Evolutionary conservation across 208 protist species (phyloP).

Genomic region (Leishmania lainsoni): DNA sequence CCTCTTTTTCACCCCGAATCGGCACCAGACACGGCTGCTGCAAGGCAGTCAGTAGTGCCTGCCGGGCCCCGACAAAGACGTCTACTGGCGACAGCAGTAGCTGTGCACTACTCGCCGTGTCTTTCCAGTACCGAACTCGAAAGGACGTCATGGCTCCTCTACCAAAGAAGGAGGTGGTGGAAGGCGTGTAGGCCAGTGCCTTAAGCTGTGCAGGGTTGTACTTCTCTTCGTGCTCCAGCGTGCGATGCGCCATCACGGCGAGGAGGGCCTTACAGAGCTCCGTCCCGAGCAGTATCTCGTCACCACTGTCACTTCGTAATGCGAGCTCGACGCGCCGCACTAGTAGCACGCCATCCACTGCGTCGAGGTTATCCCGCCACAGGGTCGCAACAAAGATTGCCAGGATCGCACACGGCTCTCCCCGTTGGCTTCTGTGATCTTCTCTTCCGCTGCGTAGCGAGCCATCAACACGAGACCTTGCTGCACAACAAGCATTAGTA

Average conservation of each 20-base stretch:
- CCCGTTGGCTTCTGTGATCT: constrained; percentile 28
- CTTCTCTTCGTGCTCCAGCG: constrained; percentile 73
- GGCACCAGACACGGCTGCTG: constrained; percentile 21
- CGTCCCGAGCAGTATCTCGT: constrained; percentile 52
- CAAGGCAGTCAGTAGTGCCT: constrained; percentile 29
- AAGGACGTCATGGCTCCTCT: constrained; percentile 75
- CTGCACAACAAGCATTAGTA: constrained; percentile 65
- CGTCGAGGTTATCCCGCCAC: constrained; percentile 49
- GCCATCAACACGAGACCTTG: constrained; percentile 53
- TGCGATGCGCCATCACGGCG: constrained; percentile 49
- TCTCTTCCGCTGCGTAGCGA: constrained; percentile 54
- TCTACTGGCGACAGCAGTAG: constrained; percentile 37
- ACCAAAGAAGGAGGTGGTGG: constrained; percentile 56
- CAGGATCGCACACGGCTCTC: constrained; percentile 54
- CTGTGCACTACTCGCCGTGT: constrained; percentile 29
- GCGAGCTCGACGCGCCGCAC: constrained; percentile 62
- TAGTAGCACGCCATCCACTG: constrained; percentile 44
- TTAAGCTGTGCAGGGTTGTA: constrained; percentile 55
- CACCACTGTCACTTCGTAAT: constrained; percentile 49
- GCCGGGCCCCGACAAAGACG: constrained; percentile 18
- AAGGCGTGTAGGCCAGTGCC: constrained; percentile 41
- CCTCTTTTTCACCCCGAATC: constrained; percentile 4
- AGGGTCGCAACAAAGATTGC: constrained; percentile 59
- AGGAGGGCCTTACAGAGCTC: constrained; percentile 69
- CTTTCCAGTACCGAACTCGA: constrained; percentile 53